Base-by-base conservation (phyloP, 768 basidiomycete species). In the Tylopilus sp. region DNA sequence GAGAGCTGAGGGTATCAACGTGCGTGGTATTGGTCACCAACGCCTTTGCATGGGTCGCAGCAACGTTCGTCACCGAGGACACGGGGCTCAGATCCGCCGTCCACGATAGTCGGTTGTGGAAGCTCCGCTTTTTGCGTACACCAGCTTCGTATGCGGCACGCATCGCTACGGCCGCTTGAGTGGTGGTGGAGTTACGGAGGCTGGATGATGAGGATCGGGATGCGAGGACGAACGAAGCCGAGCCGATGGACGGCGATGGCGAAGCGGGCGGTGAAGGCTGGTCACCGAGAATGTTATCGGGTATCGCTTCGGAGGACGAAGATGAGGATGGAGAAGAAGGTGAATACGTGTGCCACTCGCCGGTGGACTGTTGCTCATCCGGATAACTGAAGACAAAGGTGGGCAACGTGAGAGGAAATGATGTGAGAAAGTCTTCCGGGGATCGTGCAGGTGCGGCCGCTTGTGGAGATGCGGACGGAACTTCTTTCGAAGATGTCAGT, bases 321-420 rank as follows among this genome's bases (percentile, higher is more conserved):
- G 65, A 70, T 1, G 68, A 71, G 19, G 60, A 64, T 1, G 68
- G 56, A 1, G 66, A 68, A n/a, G 60, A 70, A 3, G 68, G 68
- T 3, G 60, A 60, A 42, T 68, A 66, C 4, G 56, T 43, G 41
- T 58, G 58, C 68, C 68, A 69, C 24, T 68, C 64, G 26, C 53
- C 50, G 29, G 54, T 13, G 31, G 61, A 22, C 33, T 53, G 62
- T 36, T 60, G 57, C n/a, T 66, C 61, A 25, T 70, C 63, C 61
- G 66, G 54, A 55, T 53, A 43, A 52, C 57, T 48, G 46, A 63
- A 57, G 76, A 68, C 49, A 71, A 68, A 46, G 60, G 72, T 63
- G 17, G 83, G 82, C 14, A 87, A 70, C 45, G 84, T 73, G 55
- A 87, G 71, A 48, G 83, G 77, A 65, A 86, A 78, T 2, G 82